Conservation (phyloP, 2,329 filamentous ascomycete species). For the Ilyonectria sp. region DNA sequence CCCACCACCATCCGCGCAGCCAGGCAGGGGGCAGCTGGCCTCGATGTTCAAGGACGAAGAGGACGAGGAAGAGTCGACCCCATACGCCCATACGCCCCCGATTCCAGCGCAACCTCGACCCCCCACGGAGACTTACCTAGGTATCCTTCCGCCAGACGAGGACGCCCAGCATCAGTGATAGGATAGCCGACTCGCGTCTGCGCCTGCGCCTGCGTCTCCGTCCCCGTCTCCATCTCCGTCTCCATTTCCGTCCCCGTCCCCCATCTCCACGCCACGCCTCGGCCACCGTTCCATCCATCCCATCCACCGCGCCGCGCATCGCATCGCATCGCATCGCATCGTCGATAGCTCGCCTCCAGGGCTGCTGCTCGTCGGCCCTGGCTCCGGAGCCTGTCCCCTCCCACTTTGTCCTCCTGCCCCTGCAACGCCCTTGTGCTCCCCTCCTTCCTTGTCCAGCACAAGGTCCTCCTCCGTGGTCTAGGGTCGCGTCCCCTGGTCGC, state of each 20-base stretch:
- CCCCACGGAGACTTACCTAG: background rate
- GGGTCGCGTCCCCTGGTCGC: conserved; percentile 50
- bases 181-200: background rate
- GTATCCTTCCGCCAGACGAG: background rate
- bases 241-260: conserved; percentile 10
- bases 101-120: conserved; percentile 31
- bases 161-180: background rate
- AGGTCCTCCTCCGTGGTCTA: conserved; percentile 46
- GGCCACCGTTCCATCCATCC: conserved; percentile 32
- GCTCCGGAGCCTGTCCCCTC: conserved; percentile 42
- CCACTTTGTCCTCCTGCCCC: conserved; percentile 43
- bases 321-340: conserved; percentile 45
- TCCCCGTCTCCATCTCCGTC: conserved; percentile 6
- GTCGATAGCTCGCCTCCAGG: conserved; percentile 35
- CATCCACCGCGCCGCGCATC: conserved; percentile 32
- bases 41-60: conserved; percentile 40
- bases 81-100: conserved; percentile 31
- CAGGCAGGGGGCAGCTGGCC: conserved; percentile 41
- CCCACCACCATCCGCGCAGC: conserved; percentile 45
- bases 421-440: conserved; percentile 47
- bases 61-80: conserved; percentile 35
- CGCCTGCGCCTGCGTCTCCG: background rate
- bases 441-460: conserved; percentile 49
- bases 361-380: conserved; percentile 42
- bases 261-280: conserved; percentile 36